Base-by-base conservation (phyloP, 169 alveolate species). In the Plasmodium chabaudi region DNA sequence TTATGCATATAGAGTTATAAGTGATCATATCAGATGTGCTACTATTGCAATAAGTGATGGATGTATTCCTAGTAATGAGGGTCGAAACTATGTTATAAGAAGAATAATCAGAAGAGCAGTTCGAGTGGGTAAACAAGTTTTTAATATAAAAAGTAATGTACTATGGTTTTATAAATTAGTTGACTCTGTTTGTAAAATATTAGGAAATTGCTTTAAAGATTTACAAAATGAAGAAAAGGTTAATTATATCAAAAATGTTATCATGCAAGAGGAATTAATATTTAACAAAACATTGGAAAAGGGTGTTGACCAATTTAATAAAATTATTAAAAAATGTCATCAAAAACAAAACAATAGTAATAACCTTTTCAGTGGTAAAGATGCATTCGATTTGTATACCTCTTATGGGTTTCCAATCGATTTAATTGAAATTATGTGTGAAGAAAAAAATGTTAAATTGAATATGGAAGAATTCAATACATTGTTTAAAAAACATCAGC, bases 331-430 rank as follows among this genome's bases (percentile, higher is more conserved):
- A 39, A 86, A 47, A 51, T 12, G 92, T 39, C 47, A 67, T 4
- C 21, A 10, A 25, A 53, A 46, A 0, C 47, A n/a, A 53, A 79
- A 34, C 42, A 25, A 15, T 10, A 59, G 5, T 42, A 56, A 12
- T 61, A 15, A 47, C 46, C 67, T 87, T 5, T 88, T 95, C 39
- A 93, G 95, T 49, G 97, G 96, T 4, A 65, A 77, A 5, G 97
- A 95, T 21, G 98, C 98, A 6, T 97, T 97, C 72, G 91, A 94
- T 68, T 94, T 97, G 55, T 96, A 95, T 77, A 94, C 98, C 9
- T 96, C 98, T 2, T 97, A 93, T 72, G 99, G 99, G 15, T 97
- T 97, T 64, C 99, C 99, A 0, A 92, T 95, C 79, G 99, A 97
- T 77, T 95, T 97, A 21, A 96, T 98, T 21, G 96, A 96, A 91